These are phyloP conservation scores for Corynascus novoguineensis DNA, from an alignment of 495 filamentous ascomycete species.

Conservation along the genomic window DNA sequence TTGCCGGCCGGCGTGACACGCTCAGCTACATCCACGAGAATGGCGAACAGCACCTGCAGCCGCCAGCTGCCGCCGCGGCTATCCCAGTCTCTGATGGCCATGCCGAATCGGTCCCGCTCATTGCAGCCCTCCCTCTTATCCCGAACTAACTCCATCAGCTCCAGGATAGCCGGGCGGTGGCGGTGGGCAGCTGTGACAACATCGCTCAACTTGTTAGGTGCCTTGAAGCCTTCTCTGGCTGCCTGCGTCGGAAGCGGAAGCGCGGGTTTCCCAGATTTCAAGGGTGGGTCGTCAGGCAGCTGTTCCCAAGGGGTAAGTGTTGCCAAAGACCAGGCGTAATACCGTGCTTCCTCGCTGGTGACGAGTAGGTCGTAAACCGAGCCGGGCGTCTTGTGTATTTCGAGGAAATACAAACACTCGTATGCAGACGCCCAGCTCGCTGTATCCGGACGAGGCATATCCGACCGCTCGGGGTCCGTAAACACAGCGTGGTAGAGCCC, in stretches of 20 bases:
- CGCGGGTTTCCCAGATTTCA: constrained; percentile 41
- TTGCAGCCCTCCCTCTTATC: constrained; percentile 31
- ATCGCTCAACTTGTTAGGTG: constrained; percentile 63
- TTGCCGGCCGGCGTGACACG: constrained; percentile 15
- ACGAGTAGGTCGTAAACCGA: constrained; percentile 53
- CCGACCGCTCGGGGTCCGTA: constrained; percentile 50
- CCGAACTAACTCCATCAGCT: constrained; percentile 48
- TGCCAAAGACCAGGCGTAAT: constrained; percentile 69
- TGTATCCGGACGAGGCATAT: constrained; percentile 35
- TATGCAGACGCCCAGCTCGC: constrained; percentile 47
- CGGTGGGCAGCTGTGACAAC: constrained; percentile 59
- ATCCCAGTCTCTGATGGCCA: constrained; percentile 75
- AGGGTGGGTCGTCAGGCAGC: constrained; percentile 41
- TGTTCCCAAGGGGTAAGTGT: constrained; percentile 71
- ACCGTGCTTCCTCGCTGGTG: constrained; percentile 52
- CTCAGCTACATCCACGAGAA: constrained; percentile 60
- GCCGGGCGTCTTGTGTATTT: constrained; percentile 42
- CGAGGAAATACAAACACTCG: constrained; percentile 42
- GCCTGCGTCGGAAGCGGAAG: constrained; percentile 48
- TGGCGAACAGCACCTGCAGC: constrained; percentile 61
- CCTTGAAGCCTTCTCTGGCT: constrained; percentile 72
- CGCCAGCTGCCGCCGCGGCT: constrained; percentile 60
- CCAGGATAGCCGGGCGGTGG: constrained; percentile 54
- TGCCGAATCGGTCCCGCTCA: constrained; percentile 54
- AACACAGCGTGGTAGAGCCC: constrained; percentile 78